Base-by-base conservation (phyloP, 768 basidiomycete genomes). In the Inosperma sp. region DNA sequence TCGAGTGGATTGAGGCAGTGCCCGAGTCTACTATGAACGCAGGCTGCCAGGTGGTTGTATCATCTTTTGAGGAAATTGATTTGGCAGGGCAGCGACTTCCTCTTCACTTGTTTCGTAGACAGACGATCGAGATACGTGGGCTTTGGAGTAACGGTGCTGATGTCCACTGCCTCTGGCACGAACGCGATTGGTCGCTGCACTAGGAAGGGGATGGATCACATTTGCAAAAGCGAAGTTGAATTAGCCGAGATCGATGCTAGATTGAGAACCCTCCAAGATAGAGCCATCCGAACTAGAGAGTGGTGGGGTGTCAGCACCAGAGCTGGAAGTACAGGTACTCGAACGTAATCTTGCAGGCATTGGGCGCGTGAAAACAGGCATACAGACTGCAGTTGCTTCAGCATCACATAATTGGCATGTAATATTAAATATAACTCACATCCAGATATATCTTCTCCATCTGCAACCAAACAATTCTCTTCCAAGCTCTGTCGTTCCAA, bases 41-140 rank as follows among this genome's bases (percentile, higher is more conserved):
- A 0, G 75, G 19, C 16, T 22, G 37, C 9, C 37, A 10, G 10
- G 5, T 21, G 37, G 16, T 39, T 21, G 37, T 5, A 16, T 39
- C 10, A 22, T 39, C 37, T 9, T 39, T 39, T 12, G 37, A 39
- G 23, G 21, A 12, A 21, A 22, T 10, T 22, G 37, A 40, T 23
- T 40, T 40, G 21, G 37, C 6, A 23, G 25, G 25, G 14, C 25
- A 4, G 22, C 22, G 22, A 71, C 62, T 55, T 90, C 88, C 58
- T 91, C 88, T 49, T 88, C 76, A 41, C 90, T 90, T 0, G 84
- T 89, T 63, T 88, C 88, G 56, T 89, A 90, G 0, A 87, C 76
- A 0, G 88, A 89, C 0, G 80, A 70, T 3, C 83, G 75, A 12
- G 83, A 83, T 8, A 77, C 74, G 16, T 79, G 78, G 23, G 79